Evolutionary conservation across 2,329 filamentous ascomycete genomes (phyloP), one percentile per base, ranked within the genome.

Genomic region (Botrytis byssoidea): DNA sequence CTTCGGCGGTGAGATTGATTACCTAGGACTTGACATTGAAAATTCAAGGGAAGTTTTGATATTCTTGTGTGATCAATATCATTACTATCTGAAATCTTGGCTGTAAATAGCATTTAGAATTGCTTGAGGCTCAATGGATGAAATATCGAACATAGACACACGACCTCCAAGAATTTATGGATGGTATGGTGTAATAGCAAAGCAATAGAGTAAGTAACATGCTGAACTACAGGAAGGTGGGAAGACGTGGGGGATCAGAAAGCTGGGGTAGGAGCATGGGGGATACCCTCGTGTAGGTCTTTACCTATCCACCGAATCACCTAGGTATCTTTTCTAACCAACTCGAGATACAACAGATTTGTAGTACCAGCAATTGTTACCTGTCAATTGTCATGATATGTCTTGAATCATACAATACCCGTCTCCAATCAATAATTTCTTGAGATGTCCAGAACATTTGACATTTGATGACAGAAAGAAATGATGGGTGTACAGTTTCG

Each of bases 11-110:
- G 69, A 71, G 60, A 40, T 66, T 6, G 35, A 48, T 66, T 72
- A 72, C 70, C 60, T 67, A 42, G 70, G 70, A 32, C 70, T 67
- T 57, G 60, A 66, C 70, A 72, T 72, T 66, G 59, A 42, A 57
- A 40, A 71, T 55, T n/a, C 29, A 57, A 9, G 32, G 46, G 57
- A 57, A 42, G 32, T 37, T 48, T 66, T 32, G 32, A 66, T 44
- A 66, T 64, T 55, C 37, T 71, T 35, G 22, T 55, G 61, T 66
- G 61, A 66, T n/a, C 25, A 35, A 37, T 72, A 67, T 72, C 70
- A 66, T 71, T 46, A 25, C 59, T 66, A 44, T 40, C 44, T 37
- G 20, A 57, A 46, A 37, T 66, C 12, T 46, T 70, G 40, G 66
- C 55, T 25, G 66, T 69, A 42, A 42, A 32, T 20, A 57, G 66